Base-by-base conservation (phyloP, 495 filamentous ascomycete genomes). In the Daldinia concentrica region DNA sequence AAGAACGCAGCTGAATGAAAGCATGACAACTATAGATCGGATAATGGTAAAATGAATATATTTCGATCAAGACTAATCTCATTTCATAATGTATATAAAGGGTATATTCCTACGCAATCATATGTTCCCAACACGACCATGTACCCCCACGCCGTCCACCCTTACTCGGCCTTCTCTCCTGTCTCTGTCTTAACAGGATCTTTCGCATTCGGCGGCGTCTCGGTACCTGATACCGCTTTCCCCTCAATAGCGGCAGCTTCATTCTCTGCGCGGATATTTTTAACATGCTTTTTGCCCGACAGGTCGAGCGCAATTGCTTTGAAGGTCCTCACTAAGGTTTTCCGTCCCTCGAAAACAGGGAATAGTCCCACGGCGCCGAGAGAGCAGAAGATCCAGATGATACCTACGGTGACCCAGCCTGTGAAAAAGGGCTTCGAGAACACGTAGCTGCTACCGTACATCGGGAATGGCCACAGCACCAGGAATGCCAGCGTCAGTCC, bases 341-440 rank as follows among this genome's bases (percentile, higher is more conserved):
- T 76, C 12, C 94, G 80, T 0, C 94, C 93, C 74, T 97, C 93
- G 77, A 86, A 96, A 3, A 97, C 76, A 26, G 94, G 94, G 80
- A 92, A 97, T 3, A 97, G 29, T 0, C 92, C 92, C 4, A 97
- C 93, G 17, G 86, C 89, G 66, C 89, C 58, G 56, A 89, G 80
- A 0, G 89, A 91, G 74, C 84, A 88, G 76, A 97, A 96, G 70
- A 97, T 85, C 94, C 94, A 97, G 29, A 94, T 78, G 54, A 97
- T 91, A 0, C 93, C 94, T 3, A 97, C 91, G 14, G 86, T 82
- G 17, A 97, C 89, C 94, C 94, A 97, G 36, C 94, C 94, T 2
- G 93, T 94, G 81, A 97, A 97, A 84, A 97, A 97, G 51, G 86
- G 85, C 82, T 93, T 94, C 77, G 88, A 91, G 82, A 97, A 97